A percentile compares a stretch with the other conserved stretches of the same genome.
Evolutionary conservation across 169 alveolate genomes (phyloP).

Genomic region (Eimeria brunetti): DNA sequence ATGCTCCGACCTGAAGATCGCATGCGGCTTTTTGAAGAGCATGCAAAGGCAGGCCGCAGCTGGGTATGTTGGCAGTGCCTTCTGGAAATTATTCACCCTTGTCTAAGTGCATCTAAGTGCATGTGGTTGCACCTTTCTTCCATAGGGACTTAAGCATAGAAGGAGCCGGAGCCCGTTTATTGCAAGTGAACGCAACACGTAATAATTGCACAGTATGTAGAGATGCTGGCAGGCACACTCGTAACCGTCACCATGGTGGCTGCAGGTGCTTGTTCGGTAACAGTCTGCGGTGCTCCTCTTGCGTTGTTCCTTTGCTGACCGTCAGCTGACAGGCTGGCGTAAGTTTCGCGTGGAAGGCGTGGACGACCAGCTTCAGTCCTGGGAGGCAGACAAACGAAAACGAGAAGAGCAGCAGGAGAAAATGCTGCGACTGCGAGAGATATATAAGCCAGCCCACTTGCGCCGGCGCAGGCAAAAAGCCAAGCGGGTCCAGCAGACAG

Average conservation of each 20-base stretch:
- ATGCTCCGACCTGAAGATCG: constrained; percentile 69
- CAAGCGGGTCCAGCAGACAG: constrained; percentile 69
- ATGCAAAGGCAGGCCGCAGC: constrained; percentile 5
- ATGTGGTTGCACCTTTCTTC: background rate
- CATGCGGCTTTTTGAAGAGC: constrained; percentile 27
- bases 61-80: background rate
- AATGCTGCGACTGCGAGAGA: constrained; percentile 46
- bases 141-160: background rate
- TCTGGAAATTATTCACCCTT: background rate
- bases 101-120: too few species aligned
- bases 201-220: background rate
- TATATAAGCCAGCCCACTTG: constrained; percentile 72
- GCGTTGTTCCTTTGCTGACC: background rate
- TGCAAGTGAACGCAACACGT: background rate
- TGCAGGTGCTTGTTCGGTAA: background rate
- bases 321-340: constrained; percentile 28
- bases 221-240: background rate
- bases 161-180: background rate
- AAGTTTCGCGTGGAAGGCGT: constrained; percentile 35
- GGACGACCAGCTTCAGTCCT: constrained; percentile 39
- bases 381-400: constrained; percentile 44
- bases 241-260: background rate
- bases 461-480: constrained; percentile 36
- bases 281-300: background rate
- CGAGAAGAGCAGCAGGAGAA: constrained; percentile 31